A percentile compares a stretch with the other conserved stretches of the same genome.
Evolutionary conservation across 2,329 filamentous ascomycete species (phyloP).

Genomic region (Nothopassalora personata): DNA sequence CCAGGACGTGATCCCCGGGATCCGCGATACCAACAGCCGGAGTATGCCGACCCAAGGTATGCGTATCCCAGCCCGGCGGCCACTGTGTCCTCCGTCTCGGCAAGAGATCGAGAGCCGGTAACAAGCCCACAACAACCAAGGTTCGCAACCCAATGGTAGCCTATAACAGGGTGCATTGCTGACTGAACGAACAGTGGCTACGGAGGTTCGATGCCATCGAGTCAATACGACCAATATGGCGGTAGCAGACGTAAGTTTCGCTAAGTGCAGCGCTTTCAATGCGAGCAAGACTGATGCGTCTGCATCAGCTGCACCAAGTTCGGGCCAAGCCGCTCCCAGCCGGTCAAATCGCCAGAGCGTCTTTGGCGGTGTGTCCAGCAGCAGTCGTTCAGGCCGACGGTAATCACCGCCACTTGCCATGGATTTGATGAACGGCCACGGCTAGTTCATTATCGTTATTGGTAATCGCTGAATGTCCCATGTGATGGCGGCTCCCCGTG

Average conservation of each 20-base stretch:
- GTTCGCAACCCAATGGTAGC: conserved; percentile 24
- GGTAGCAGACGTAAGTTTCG: conserved; percentile 32
- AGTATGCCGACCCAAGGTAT: conserved; percentile 31
- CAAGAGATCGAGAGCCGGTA: conserved; percentile 27
- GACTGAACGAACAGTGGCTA: conserved; percentile 27
- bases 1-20: conserved; percentile 24
- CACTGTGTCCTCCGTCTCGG: conserved; percentile 27
- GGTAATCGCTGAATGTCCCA: neutral
- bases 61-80: conserved; percentile 33
- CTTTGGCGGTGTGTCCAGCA: conserved; percentile 7
- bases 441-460: neutral
- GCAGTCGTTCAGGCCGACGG: conserved; percentile 5
- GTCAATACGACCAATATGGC: conserved; percentile 28
- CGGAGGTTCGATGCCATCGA: conserved; percentile 19
- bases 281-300: conserved; percentile 22
- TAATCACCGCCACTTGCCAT: neutral
- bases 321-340: conserved; percentile 6
- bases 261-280: conserved; percentile 8
- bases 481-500: neutral
- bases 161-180: conserved; percentile 13
- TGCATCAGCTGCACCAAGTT: conserved; percentile 22
- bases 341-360: conserved; percentile 17
- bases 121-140: conserved; percentile 27
- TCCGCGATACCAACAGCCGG: conserved; percentile 26
- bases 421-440: neutral